A percentile compares a stretch with the other conserved stretches of the same genome.
These are phyloP conservation scores for Amesomyces nigricolor DNA, from an alignment of 2,329 filamentous ascomycete species.

Conservation along the genomic window DNA sequence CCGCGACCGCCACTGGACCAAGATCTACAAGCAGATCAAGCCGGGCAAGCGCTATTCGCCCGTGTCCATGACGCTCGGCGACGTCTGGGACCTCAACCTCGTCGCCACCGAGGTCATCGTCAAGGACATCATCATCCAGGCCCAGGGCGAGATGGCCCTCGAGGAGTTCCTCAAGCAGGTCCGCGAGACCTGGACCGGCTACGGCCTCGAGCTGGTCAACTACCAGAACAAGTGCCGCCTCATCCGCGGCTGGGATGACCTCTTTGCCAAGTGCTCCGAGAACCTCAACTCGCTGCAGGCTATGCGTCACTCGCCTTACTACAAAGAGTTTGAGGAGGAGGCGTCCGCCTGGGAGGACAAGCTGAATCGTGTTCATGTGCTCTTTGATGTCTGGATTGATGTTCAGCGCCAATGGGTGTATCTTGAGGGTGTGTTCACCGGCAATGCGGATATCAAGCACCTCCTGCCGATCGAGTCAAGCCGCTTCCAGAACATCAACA, in stretches of 20 bases:
- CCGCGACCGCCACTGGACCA: constrained; percentile 92
- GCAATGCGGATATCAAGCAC: constrained; percentile 98
- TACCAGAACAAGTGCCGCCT: constrained; percentile 98
- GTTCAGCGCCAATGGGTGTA: constrained; percentile 99
- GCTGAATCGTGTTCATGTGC: constrained; percentile 90
- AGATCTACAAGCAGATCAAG: constrained; percentile 93
- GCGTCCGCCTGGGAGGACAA: constrained; percentile 97
- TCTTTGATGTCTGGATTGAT: constrained; percentile 99
- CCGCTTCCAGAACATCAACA: constrained; percentile 98
- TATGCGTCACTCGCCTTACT: constrained; percentile 98
- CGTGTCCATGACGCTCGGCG: constrained; percentile 91
- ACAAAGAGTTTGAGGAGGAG: constrained; percentile 98
- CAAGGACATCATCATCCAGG: constrained; percentile 88
- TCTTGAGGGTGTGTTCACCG: constrained; percentile 96
- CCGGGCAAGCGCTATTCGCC: constrained; percentile 91
- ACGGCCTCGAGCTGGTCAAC: constrained; percentile 86
- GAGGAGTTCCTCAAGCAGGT: constrained; percentile 97
- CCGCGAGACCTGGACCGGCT: constrained; percentile 93
- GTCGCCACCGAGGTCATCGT: constrained; percentile 82
- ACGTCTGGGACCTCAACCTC: constrained; percentile 96
- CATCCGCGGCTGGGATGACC: constrained; percentile 95
- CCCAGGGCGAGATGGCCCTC: constrained; percentile 94
- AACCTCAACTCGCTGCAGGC: constrained; percentile 96
- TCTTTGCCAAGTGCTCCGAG: constrained; percentile 97
- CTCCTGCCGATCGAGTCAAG: constrained; percentile 93